Conservation (phyloP, 1,284 basidiomycete genomes). For the Irpex sp. region DNA sequence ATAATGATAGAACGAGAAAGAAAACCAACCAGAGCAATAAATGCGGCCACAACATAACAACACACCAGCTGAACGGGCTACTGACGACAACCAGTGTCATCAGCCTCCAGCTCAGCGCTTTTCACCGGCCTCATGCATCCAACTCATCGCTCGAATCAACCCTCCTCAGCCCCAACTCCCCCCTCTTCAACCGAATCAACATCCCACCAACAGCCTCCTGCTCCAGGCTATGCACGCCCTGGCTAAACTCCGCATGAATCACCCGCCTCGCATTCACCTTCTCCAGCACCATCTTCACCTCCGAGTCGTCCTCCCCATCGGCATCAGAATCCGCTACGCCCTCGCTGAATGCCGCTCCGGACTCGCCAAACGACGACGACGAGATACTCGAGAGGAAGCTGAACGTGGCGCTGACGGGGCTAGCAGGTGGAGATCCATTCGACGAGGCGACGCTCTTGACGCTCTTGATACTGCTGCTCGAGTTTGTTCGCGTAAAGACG, state of each 20-base stretch:
- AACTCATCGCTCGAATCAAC: not conserved
- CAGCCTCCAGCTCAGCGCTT: no score
- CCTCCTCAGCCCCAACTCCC: constrained; percentile 28
- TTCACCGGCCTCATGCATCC: not conserved
- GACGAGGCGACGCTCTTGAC: not conserved
- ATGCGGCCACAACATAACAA: not conserved
- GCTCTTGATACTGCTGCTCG: constrained; percentile 2
- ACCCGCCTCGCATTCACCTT: constrained; percentile 37
- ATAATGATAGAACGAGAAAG: not conserved
- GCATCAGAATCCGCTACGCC: not conserved
- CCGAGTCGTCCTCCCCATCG: constrained; percentile 18
- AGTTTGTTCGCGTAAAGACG: constrained; percentile 6
- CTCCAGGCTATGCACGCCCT: constrained; percentile 33
- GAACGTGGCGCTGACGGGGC: constrained; percentile 1
- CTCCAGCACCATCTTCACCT: constrained; percentile 33
- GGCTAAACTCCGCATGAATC: constrained; percentile 34
- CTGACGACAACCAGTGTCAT: no score
- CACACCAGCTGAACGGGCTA: not conserved
- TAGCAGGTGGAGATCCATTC: not conserved
- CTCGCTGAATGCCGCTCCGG: not conserved
- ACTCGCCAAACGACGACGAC: not conserved
- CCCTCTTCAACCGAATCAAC: constrained; percentile 26
- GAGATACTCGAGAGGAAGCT: not conserved
- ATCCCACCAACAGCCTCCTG: constrained; percentile 33
- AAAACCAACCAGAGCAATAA: not conserved